phyloP scores from a whole-genome alignment of 192 early-diverging fungal species.

The Oehlia diaphana region DNA sequence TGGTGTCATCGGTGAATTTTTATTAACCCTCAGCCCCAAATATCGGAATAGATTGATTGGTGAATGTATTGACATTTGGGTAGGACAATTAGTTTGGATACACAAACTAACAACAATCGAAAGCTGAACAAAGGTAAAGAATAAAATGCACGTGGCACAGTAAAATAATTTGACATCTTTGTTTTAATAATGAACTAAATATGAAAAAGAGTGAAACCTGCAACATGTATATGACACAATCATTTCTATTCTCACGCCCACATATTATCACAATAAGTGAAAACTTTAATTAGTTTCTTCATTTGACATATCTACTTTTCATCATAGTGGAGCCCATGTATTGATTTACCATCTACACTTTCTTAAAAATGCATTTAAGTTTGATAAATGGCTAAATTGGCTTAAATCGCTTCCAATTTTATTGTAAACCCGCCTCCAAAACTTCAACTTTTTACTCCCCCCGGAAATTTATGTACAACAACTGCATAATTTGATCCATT shows the following conservation, averaged over 20 bases:
- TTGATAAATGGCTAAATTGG: background rate
- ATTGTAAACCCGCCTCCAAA: background rate
- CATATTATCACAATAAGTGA: background rate
- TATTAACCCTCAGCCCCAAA: background rate
- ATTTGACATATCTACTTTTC: background rate
- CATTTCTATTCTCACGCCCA: background rate
- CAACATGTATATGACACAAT: background rate
- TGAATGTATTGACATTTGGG: background rate
- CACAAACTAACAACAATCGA: background rate
- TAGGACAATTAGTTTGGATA: background rate
- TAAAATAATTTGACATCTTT: background rate
- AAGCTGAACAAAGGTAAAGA: background rate
- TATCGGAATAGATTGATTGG: background rate
- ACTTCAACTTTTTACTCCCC: background rate
- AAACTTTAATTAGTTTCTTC: background rate
- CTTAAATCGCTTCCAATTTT: background rate
- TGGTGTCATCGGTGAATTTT: background rate
- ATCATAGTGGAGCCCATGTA: background rate
- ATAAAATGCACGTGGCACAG: background rate
- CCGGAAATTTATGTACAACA: background rate
- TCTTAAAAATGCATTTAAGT: background rate
- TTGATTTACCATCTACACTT: background rate
- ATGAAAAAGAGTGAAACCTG: background rate
- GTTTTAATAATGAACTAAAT: background rate
- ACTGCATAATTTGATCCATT: background rate